Evolutionary conservation across 1,284 basidiomycete genomes (phyloP).

Genomic region (Filobasidium uniguttulatum): DNA sequence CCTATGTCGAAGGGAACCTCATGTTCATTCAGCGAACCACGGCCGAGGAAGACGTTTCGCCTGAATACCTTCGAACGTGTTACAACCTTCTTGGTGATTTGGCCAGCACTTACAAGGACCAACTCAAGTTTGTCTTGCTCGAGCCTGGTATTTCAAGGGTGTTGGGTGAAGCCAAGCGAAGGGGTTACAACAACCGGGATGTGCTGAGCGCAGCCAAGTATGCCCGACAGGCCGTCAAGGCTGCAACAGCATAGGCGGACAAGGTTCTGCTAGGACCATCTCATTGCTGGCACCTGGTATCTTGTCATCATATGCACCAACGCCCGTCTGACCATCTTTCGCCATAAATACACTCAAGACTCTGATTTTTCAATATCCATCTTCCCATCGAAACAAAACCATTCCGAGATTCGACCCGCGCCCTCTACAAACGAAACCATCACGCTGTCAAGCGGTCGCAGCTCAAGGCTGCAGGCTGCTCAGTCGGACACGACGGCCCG

Average conservation of each 20-base stretch:
- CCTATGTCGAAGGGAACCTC: constrained; percentile 63
- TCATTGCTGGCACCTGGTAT: too few relatives aligned
- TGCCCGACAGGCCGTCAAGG: constrained; percentile 38
- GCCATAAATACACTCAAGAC: too few relatives aligned
- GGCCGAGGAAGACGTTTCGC: constrained; percentile 63
- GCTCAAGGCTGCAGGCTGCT: too few relatives aligned
- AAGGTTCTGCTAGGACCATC: too few relatives aligned
- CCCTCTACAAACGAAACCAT: too few relatives aligned
- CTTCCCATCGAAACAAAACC: too few relatives aligned
- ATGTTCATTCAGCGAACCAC: constrained; percentile 69
- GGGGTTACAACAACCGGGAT: constrained; percentile 34
- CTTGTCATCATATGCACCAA: too few relatives aligned
- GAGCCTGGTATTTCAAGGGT: constrained; percentile 69
- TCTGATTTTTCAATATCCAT: too few relatives aligned
- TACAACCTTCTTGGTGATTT: constrained; percentile 86
- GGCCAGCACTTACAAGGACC: constrained; percentile 68
- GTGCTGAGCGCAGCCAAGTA: constrained; percentile 44
- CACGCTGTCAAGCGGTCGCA: too few relatives aligned
- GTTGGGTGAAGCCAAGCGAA: constrained; percentile 47
- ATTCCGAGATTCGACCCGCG: too few relatives aligned
- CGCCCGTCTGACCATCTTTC: too few relatives aligned
- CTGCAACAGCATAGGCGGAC: background rate
- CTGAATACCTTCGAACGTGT: constrained; percentile 58
- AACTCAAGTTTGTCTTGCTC: constrained; percentile 43
- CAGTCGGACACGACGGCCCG: too few relatives aligned